Evolutionary conservation across 106 monocot genomes (phyloP).

Genomic region (Posidonia australis): DNA sequence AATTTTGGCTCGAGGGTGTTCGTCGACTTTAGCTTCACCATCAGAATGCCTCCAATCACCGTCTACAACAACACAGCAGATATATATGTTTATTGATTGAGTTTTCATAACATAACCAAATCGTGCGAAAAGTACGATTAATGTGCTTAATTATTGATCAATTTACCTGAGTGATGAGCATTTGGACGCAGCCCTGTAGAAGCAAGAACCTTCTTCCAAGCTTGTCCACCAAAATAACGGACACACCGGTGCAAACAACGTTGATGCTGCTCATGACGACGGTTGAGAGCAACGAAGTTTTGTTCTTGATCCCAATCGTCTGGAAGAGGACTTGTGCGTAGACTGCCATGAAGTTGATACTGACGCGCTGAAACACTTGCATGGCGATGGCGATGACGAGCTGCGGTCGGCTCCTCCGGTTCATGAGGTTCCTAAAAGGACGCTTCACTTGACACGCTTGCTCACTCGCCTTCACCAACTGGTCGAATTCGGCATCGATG

Average conservation of each 20-base stretch:
- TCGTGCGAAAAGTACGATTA: background rate
- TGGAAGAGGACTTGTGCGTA: slow-evolving; percentile 14
- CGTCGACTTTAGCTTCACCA: slow-evolving; percentile 27
- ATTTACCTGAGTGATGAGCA: too few species aligned
- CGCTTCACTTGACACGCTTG: background rate
- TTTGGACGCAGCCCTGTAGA: slow-evolving; percentile 1
- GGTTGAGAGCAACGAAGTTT: slow-evolving; percentile 9
- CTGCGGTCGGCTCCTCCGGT: slow-evolving; percentile 3
- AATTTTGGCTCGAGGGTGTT: slow-evolving; percentile 21
- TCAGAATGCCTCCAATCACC: slow-evolving; percentile 12
- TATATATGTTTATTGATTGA: background rate
- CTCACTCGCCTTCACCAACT: background rate
- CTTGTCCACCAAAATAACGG: slow-evolving; percentile 4
- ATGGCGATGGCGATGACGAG: slow-evolving; percentile 12
- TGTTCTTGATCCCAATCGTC: slow-evolving; percentile 7
- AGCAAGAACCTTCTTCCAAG: slow-evolving; percentile 1
- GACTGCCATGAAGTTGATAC: slow-evolving; percentile 16
- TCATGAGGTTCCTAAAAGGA: slow-evolving; percentile 2
- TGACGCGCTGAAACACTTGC: slow-evolving; percentile 19
- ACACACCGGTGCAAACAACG: background rate
- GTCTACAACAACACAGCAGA: background rate
- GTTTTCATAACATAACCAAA: background rate
- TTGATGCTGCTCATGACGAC: slow-evolving; percentile 9
- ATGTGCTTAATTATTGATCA: background rate
- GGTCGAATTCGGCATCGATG: too few species aligned